These are phyloP conservation scores for Pyrenophora seminiperda DNA, from an alignment of 2,329 filamentous ascomycete species.

Conservation along the genomic window DNA sequence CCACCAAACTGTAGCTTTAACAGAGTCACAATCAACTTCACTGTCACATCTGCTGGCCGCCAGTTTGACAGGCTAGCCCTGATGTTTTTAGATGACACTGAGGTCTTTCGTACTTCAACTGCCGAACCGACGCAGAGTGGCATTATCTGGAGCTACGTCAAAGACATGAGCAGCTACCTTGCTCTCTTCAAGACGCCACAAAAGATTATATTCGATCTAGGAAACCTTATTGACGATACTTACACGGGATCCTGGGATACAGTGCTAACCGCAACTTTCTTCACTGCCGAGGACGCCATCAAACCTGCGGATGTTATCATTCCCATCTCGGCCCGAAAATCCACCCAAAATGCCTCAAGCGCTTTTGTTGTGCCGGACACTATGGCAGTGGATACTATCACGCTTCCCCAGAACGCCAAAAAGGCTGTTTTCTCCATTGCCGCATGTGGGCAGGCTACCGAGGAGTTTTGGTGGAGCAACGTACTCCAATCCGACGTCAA, in stretches of 20 bases:
- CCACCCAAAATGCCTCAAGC: constrained; percentile 61
- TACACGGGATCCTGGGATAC: constrained; percentile 78
- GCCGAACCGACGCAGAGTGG: constrained; percentile 74
- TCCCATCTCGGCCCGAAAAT: constrained; percentile 63
- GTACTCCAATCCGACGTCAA: constrained; percentile 66
- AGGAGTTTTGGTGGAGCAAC: constrained; percentile 89
- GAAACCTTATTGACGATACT: constrained; percentile 69
- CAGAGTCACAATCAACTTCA: constrained; percentile 76
- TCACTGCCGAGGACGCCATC: constrained; percentile 55
- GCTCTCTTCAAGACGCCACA: constrained; percentile 71
- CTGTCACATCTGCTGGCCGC: constrained; percentile 69
- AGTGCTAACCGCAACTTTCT: constrained; percentile 76
- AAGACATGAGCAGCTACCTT: constrained; percentile 76
- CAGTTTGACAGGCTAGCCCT: constrained; percentile 78
- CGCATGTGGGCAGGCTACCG: constrained; percentile 73
- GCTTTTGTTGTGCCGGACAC: constrained; percentile 70
- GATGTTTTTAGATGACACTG: constrained; percentile 76
- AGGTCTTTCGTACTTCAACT: constrained; percentile 84
- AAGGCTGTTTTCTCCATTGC: constrained; percentile 77
- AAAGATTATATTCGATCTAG: constrained; percentile 77
- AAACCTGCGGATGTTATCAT: constrained; percentile 67
- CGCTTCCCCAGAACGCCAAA: constrained; percentile 68
- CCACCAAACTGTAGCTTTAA: constrained; percentile 75
- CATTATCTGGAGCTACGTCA: constrained; percentile 76
- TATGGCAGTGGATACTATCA: constrained; percentile 63